A percentile compares a stretch with the other conserved stretches of the same genome.
Conservation (phyloP, 352 stramenopile species). For the Phytophthora foliorum region DNA sequence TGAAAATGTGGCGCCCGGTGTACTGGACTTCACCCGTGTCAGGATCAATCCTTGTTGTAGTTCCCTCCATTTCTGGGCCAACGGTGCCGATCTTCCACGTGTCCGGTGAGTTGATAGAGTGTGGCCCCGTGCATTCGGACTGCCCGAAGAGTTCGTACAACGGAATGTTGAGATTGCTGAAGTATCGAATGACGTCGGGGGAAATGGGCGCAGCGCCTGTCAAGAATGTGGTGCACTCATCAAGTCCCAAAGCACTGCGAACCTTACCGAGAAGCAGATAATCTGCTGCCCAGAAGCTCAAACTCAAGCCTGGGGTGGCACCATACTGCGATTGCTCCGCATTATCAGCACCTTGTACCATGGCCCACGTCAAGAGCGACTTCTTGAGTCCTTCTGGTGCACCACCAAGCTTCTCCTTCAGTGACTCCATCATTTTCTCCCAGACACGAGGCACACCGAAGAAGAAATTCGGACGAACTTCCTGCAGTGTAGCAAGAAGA, state of each 20-base stretch:
- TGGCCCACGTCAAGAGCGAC: slow-evolving; percentile 86
- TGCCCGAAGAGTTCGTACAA: slow-evolving; percentile 94
- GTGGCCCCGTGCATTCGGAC: slow-evolving; percentile 92
- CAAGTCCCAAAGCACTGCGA: slow-evolving; percentile 78
- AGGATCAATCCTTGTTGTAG: slow-evolving; percentile 58
- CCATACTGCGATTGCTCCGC: slow-evolving; percentile 77
- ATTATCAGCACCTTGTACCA: slow-evolving; percentile 69
- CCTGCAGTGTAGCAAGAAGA: slow-evolving; percentile 70
- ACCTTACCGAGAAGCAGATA: slow-evolving; percentile 86
- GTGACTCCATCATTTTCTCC: slow-evolving; percentile 90
- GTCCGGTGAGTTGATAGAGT: slow-evolving; percentile 69
- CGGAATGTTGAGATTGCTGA: slow-evolving; percentile 94
- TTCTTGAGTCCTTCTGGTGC: slow-evolving; percentile 77
- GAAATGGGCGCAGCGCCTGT: slow-evolving; percentile 82
- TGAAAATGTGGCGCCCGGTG: slow-evolving; percentile 74
- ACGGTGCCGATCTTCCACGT: slow-evolving; percentile 92
- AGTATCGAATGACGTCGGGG: slow-evolving; percentile 81
- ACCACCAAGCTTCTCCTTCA: slow-evolving; percentile 54
- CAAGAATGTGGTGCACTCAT: slow-evolving; percentile 87
- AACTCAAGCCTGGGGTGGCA: slow-evolving; percentile 51
- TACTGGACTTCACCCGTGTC: slow-evolving; percentile 70
- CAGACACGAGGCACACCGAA: slow-evolving; percentile 89
- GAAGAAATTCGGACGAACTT: slow-evolving; percentile 79
- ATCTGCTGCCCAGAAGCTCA: slow-evolving; percentile 87
- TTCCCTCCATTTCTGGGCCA: slow-evolving; percentile 69